Conservation (phyloP, 2,329 filamentous ascomycete species). For the Hymenoscyphus repandus region DNA sequence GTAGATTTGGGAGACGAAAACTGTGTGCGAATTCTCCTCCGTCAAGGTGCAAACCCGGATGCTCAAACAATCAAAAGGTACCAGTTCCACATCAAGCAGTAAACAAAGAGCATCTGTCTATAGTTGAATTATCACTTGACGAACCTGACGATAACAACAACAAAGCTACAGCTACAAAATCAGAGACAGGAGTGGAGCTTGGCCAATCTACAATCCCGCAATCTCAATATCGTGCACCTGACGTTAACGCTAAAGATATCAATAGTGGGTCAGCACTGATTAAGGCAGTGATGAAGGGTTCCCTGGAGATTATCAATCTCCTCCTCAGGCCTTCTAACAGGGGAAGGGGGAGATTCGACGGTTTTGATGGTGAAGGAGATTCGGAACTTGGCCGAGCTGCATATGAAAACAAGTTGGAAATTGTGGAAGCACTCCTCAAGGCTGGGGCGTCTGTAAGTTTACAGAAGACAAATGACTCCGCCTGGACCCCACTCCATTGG, state of each 20-base stretch:
- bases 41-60: neutral
- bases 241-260: neutral
- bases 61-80: neutral
- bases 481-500: neutral
- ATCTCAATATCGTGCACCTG: neutral
- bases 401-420: neutral
- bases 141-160: neutral
- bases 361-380: neutral
- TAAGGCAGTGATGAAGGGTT: neutral
- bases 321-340: neutral
- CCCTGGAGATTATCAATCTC: neutral
- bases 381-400: neutral
- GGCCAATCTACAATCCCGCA: no score
- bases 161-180: neutral
- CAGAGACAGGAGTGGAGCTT: neutral
- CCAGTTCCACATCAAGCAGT: neutral
- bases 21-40: neutral
- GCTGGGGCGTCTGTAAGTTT: neutral
- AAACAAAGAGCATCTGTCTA: neutral
- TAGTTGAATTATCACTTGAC: neutral
- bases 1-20: neutral
- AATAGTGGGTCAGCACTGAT: neutral
- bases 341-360: constrained; percentile 11
- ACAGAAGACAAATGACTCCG: neutral
- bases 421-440: neutral